Evolutionary conservation across 352 stramenopile species (phyloP).

Genomic region (Pythium scleroteichum): DNA sequence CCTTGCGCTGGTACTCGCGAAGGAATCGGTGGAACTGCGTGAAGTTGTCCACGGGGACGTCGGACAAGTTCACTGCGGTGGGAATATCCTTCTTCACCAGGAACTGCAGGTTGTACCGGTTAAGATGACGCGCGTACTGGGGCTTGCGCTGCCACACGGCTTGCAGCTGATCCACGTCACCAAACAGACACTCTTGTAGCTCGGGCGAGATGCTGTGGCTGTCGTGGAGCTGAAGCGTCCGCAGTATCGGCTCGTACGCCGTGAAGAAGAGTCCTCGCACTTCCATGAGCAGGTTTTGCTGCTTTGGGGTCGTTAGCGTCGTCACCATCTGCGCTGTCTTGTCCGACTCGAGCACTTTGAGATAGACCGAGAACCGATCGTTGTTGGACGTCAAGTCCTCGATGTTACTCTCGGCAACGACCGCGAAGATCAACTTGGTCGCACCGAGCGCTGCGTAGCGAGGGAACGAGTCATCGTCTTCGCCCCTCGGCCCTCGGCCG

Average conservation of each 20-base stretch:
- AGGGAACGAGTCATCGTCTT: conserved; percentile 33
- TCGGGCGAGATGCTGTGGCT: conserved; percentile 24
- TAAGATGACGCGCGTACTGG: conserved; percentile 12
- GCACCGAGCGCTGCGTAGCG: conserved; percentile 29
- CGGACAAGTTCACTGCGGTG: no score
- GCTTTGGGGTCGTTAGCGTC: background rate
- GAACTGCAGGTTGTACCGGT: conserved; percentile 12
- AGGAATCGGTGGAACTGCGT: conserved; percentile 5
- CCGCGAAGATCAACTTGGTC: conserved; percentile 30
- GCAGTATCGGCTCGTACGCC: conserved; percentile 49
- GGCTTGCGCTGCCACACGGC: conserved; percentile 7
- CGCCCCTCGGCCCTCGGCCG: no score
- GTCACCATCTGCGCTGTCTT: conserved; percentile 13
- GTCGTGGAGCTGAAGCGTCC: conserved; percentile 35
- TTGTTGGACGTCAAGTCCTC: conserved; percentile 29
- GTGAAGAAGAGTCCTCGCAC: conserved; percentile 57
- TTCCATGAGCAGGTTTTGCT: conserved; percentile 40
- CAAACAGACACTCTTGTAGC: conserved; percentile 42
- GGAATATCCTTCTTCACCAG: background rate
- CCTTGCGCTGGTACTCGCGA: conserved; percentile 4
- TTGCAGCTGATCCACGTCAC: conserved; percentile 16
- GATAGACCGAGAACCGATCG: conserved; percentile 30
- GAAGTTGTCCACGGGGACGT: conserved; percentile 5
- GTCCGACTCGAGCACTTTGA: conserved; percentile 11
- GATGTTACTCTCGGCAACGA: conserved; percentile 16